Evolutionary conservation across 345 rosid species (phyloP).

Genomic region (Heritiera littoralis): DNA sequence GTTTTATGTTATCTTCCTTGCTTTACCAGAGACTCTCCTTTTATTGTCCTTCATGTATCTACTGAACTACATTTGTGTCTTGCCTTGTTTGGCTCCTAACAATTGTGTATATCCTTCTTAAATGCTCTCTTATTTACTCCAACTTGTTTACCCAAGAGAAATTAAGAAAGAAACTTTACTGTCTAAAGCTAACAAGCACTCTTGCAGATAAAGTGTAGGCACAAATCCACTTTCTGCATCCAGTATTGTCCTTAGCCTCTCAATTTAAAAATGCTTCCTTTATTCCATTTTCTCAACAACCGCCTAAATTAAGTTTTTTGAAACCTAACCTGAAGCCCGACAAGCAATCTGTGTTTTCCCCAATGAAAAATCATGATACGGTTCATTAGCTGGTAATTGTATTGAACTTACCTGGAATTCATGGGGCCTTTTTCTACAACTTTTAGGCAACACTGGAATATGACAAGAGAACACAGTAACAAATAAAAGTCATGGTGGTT

Average conservation of each 20-base stretch:
- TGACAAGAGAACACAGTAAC: neutral
- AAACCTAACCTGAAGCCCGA: neutral
- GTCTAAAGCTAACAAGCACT: neutral
- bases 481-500: neutral
- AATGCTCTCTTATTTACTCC: neutral
- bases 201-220: neutral
- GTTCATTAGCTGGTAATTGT: neutral
- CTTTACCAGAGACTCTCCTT: neutral
- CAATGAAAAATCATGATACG: neutral
- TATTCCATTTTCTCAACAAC: neutral
- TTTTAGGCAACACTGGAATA: neutral
- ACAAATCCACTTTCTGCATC: neutral
- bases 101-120: neutral
- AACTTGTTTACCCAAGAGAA: neutral
- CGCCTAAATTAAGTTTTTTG: neutral
- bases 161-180: neutral
- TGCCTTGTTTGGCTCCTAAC: neutral
- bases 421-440: neutral
- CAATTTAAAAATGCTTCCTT: neutral
- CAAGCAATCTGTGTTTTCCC: neutral
- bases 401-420: neutral
- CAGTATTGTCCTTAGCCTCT: neutral
- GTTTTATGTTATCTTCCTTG: too few species aligned
- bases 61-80: neutral
- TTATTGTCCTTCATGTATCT: neutral